These are phyloP conservation scores for Coemansia sp. DNA, from an alignment of 192 early-diverging fungal species.

Conservation along the genomic window DNA sequence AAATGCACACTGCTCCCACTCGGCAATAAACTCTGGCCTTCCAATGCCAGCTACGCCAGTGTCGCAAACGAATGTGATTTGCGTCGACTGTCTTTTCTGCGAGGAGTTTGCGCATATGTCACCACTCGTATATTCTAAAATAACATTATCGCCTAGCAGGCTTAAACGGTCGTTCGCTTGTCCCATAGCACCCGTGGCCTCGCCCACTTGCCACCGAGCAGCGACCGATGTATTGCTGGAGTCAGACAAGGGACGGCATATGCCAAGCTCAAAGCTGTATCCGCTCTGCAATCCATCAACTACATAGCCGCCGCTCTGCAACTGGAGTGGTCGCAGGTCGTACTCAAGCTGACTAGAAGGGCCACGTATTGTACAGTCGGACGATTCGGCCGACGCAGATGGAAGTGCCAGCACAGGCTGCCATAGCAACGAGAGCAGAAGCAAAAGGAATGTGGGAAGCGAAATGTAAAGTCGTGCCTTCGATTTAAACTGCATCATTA, in stretches of 20 bases:
- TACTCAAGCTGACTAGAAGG: constrained; percentile 16
- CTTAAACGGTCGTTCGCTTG: constrained; percentile 16
- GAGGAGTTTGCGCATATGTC: constrained; percentile 32
- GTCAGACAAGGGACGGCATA: constrained; percentile 30
- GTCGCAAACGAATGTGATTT: constrained; percentile 51
- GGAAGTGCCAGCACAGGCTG: not conserved
- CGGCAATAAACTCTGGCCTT: constrained; percentile 44
- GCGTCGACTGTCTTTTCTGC: constrained; percentile 29
- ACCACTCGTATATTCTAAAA: constrained; percentile 46
- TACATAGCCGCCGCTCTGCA: constrained; percentile 11
- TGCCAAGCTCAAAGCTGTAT: constrained; percentile 39
- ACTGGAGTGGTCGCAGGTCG: constrained; percentile 40
- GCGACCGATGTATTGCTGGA: constrained; percentile 3
- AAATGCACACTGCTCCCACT: constrained; percentile 50
- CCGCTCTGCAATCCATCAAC: constrained; percentile 33
- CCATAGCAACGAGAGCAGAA: not conserved
- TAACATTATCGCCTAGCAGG: constrained; percentile 38
- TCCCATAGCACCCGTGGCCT: constrained; percentile 26
- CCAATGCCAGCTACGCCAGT: constrained; percentile 17
- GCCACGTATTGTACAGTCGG: constrained; percentile 9
- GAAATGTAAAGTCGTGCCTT: not conserved
- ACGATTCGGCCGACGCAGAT: not conserved
- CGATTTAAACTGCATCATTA: not conserved
- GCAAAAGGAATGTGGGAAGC: not conserved
- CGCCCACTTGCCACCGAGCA: constrained; percentile 23